Evolutionary conservation across 345 rosid genomes (phyloP).

Genomic region (Heritiera fomes): DNA sequence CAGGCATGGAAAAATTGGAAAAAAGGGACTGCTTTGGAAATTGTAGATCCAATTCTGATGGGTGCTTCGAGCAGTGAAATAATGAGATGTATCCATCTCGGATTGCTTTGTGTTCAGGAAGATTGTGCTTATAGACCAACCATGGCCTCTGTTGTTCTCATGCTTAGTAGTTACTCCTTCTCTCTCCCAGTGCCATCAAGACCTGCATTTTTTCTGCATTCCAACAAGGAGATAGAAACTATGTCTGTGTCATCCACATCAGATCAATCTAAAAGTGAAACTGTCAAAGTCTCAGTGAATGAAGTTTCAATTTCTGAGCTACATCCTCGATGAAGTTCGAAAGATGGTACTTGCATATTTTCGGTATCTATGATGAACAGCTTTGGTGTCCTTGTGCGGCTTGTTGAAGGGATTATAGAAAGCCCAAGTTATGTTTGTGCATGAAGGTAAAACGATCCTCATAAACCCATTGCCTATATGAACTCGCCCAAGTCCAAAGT

Average conservation of each 20-base stretch:
- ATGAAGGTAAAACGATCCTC: no score
- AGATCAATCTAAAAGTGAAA: background rate
- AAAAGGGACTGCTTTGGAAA: constrained; percentile 30
- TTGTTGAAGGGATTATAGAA: no score
- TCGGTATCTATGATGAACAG: background rate
- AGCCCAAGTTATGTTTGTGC: no score
- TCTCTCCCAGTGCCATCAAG: no score
- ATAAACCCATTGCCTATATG: no score
- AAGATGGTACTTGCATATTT: background rate
- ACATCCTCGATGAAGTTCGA: constrained; percentile 16
- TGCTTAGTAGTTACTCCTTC: no score
- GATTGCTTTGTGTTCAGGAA: constrained; percentile 44
- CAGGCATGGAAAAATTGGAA: constrained; percentile 67
- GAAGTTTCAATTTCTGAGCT: constrained; percentile 30
- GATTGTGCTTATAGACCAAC: no score
- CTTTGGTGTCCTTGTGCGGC: background rate
- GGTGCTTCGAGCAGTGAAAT: constrained; percentile 35
- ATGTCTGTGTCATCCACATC: background rate
- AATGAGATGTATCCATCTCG: constrained; percentile 52
- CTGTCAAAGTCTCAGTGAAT: background rate
- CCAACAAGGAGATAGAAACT: constrained; percentile 21
- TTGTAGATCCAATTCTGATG: constrained; percentile 40
- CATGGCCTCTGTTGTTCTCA: no score
- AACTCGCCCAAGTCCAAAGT: no score
- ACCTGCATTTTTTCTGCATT: no score